Percentiles rank a stretch among this genome's conserved stretches.
These are phyloP conservation scores for Aurinia saxatilis DNA, from an alignment of 345 rosid species.

Conservation along the genomic window DNA sequence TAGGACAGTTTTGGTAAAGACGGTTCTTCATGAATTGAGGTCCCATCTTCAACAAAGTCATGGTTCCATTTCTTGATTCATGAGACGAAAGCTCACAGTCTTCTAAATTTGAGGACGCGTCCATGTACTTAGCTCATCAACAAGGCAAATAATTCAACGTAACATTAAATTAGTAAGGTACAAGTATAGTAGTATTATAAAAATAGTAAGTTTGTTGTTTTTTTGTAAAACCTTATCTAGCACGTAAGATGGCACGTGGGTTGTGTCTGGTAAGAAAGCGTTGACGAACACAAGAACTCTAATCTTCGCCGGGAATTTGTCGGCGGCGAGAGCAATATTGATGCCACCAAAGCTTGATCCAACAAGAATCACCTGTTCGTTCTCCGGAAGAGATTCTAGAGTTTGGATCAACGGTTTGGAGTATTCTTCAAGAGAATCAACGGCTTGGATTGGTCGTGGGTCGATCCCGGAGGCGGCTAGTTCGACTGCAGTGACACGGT, in stretches of 20 bases:
- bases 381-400: constrained; percentile 19
- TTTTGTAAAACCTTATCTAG: constrained; percentile 21
- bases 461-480: constrained; percentile 32
- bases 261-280: constrained; percentile 33
- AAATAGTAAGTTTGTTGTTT: not conserved
- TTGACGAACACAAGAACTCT: constrained; percentile 26
- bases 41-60: constrained; percentile 26
- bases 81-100: constrained; percentile 22
- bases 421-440: constrained; percentile 19
- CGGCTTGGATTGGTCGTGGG: constrained; percentile 24
- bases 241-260: constrained; percentile 25
- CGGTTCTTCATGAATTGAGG: constrained; percentile 22
- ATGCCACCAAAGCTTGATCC: constrained; percentile 31
- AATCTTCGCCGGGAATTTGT: constrained; percentile 9
- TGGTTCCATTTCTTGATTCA: constrained; percentile 19
- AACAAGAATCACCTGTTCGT: constrained; percentile 24
- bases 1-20: constrained; percentile 25
- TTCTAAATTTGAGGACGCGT: constrained; percentile 6
- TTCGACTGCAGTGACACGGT: constrained; percentile 30
- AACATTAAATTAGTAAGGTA: not conserved
- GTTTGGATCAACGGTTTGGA: constrained; percentile 26
- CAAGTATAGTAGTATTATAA: not conserved
- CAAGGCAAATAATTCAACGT: not conserved
- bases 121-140: constrained; percentile 17
- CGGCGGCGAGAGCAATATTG: constrained; percentile 25